These are phyloP conservation scores for Hypoxylon sp. DNA, from an alignment of 2,329 filamentous ascomycete species.

Conservation along the genomic window DNA sequence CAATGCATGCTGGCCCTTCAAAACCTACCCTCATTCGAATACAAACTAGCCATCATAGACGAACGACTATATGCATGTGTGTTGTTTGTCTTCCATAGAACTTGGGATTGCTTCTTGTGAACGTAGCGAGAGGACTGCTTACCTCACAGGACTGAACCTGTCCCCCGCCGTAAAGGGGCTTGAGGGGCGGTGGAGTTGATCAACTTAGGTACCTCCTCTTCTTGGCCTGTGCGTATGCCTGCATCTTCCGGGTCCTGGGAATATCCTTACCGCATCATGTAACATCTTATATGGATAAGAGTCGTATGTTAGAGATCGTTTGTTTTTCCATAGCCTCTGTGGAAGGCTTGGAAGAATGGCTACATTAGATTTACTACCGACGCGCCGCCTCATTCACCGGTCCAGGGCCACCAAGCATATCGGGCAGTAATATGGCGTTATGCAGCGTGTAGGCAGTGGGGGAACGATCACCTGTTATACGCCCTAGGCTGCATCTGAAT, in stretches of 20 bases:
- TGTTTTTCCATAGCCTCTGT: neutral
- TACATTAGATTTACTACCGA: neutral
- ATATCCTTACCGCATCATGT: neutral
- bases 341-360: neutral
- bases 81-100: conserved; percentile 4
- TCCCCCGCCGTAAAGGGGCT: too few species aligned
- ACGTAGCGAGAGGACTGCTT: neutral
- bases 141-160: too few species aligned
- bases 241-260: neutral
- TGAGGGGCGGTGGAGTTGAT: neutral
- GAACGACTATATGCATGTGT: neutral
- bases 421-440: too few species aligned
- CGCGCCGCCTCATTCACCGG: neutral
- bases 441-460: too few species aligned
- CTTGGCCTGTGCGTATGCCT: neutral
- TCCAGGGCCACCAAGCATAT: neutral
- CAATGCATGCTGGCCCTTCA: neutral
- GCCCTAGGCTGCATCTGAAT: too few species aligned
- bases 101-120: neutral
- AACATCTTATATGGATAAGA: neutral
- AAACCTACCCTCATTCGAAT: neutral
- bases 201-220: neutral
- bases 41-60: neutral
- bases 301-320: neutral
- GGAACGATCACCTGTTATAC: too few species aligned